Base-by-base conservation (phyloP, 148 eudicot genomes). In the Rhododendron molle region DNA sequence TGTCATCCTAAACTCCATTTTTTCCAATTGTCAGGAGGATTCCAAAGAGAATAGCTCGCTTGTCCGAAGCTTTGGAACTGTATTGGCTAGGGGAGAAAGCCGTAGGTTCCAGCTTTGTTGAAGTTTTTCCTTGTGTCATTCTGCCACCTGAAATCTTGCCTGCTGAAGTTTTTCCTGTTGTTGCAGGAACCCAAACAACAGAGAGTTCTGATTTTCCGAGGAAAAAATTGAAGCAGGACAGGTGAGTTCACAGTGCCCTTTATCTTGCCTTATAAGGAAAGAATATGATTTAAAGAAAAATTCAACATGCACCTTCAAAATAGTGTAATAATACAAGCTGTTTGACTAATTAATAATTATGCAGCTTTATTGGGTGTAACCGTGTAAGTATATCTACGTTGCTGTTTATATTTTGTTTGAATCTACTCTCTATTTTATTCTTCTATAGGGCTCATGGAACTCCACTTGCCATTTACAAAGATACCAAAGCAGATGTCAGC, bases 1-100 rank as follows among this genome's bases (percentile, higher is more conserved):
- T 83, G 3, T 60, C 40, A 14, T 50, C 80, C 38, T 87, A 15
- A 40, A 16, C 49, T 65, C 15, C 46, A 12, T 69, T 81, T 76
- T 49, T 58, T 82, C 15, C 26, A 62, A 87, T 87, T 47, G 84
- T 23, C 93, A 97, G 99, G 98, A 94, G 83, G 95, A 92, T 85
- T 88, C 78, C 52, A 65, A 81, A 32, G 98, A 92, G 77, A 87
- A 90, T 76, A 69, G 34, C 44, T 88, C 81, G 74, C 92, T 93
- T 47, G 80, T 71, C 76, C 94, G 99, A 89, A 93, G 93, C 92
- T 95, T 97, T 88, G 99, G 99, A 71, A 95, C 95, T 32, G 88
- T 93, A 71, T 88, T 97, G 88, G 89, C 90, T 50, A 88, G 85
- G 14, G 92, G 87, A 85, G 94, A 90, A 88, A 86, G 60, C 50